Base-by-base conservation (phyloP, 768 basidiomycete genomes). In the Exsudoporus frostii region DNA sequence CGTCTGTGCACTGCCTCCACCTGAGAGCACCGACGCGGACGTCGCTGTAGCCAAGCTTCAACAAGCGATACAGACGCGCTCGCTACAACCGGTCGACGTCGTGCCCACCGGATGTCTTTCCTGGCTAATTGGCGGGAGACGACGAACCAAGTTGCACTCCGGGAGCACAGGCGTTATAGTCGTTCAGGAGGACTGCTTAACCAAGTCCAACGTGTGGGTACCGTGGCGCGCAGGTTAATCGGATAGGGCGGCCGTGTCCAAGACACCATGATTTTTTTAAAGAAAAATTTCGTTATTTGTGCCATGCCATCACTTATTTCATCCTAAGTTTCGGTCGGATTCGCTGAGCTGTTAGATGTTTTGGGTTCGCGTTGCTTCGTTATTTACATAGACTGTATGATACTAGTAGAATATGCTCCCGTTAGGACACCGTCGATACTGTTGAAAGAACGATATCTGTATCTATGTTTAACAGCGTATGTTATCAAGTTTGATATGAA, bases 81-180 rank as follows among this genome's bases (percentile, higher is more conserved):
- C 65, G 45, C 37, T 66, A 1, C 58, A 63, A 15, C 65, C 65
- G 10, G 49, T 68, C 27, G 61, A 68, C 3, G 46, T 58, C 1
- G 39, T 29, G 10, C 53, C 61, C 3, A 27, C 40, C 1, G 65
- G 65, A 15, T 68, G 65, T 30, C 63, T 66, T 50, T n/a, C 36
- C 1, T 61, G 64, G 61, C 24, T 65, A 11, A 34, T 25, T 1
- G 57, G 55, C 17, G 37, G 50, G 13, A 45, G 37, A 44, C 64
- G 55, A 11, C 7, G 48, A 0, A 22, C 41, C 46, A 65, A 48
- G 14, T 1, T 53, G 30, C 32, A 32, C 33, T 32, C 56, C 0
- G 54, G 36, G 13, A 29, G 15, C 45, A 15, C 25, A 10, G 27
- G 22, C 8, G 32, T 43, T 7, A 17, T 27, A 8, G 30, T 27